Evolutionary conservation across 2,329 filamentous ascomycete genomes (phyloP), one percentile per base, ranked within the genome.

Genomic region (Lizonia empirigonia): DNA sequence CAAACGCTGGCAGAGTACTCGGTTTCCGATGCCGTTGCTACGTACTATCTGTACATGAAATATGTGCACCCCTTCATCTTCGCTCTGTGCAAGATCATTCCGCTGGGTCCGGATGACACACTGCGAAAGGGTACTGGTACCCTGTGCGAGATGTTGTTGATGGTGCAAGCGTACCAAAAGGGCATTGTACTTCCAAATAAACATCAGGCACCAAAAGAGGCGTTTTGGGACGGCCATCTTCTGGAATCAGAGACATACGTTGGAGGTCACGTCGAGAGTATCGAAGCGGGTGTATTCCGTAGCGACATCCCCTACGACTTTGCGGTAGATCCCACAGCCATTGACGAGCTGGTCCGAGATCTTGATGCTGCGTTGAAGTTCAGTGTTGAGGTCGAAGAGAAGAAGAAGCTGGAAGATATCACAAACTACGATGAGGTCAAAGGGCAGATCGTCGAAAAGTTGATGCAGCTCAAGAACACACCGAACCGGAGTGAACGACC

Each of bases 61-160:
- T 99, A 99, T 73, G 90, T 99, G n/a, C 94, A 99, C 72, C 94
- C 94, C 3, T 99, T 99, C 78, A 94, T 99, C 72, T 99, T 99
- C 81, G 97, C 95, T 1, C 80, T 99, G 0, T 99, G 94, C 76
- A 99, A 92, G 1, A 97, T 99, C 76, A 81, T 99, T 71, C 94
- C 94, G 0, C 81, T 99, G 1, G 91, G 90, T 35, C 91, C 92
- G 26, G 93, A 99, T 67, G 94, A 97, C 69, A 90, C 92, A 1
- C 74, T 97, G 64, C 85, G 94, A 61, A 99, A 99, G 74, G 94
- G 94, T 70, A 99, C 94, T 0, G 94, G 94, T 73, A 99, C 94
- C 0, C 83, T 99, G n/a, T 99, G 94, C 73, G 94, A 99, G 77
- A 99, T 99, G 94, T 78, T 99, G 71, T 82, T 99, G 67, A 99